These are phyloP conservation scores for Mycena vitilis DNA, from an alignment of 768 basidiomycete genomes.

Conservation along the genomic window DNA sequence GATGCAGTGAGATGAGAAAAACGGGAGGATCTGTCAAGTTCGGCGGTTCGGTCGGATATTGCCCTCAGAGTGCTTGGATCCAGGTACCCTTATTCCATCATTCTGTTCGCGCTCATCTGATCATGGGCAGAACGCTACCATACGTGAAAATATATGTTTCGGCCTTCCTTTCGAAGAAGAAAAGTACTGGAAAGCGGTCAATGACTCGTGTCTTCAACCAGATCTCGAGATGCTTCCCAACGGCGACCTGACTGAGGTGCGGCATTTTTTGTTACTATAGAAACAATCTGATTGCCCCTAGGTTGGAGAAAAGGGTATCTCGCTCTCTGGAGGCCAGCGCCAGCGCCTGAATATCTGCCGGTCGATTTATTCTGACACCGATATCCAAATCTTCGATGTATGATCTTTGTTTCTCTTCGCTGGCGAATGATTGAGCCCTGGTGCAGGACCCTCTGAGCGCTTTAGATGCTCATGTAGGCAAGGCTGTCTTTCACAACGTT, in stretches of 20 bases:
- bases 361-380: slow-evolving; percentile 86
- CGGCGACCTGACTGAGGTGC: slow-evolving; percentile 78
- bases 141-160: slow-evolving; percentile 91
- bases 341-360: slow-evolving; percentile 90
- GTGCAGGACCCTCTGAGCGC: slow-evolving; percentile 85
- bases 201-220: slow-evolving; percentile 81
- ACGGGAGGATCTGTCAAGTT: slow-evolving; percentile 75
- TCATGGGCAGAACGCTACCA: slow-evolving; percentile 73
- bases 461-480: slow-evolving; percentile 93
- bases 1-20: slow-evolving; percentile 73
- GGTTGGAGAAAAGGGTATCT: slow-evolving; percentile 72
- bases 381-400: slow-evolving; percentile 88
- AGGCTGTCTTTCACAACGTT: slow-evolving; percentile 87
- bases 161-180: slow-evolving; percentile 72
- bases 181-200: slow-evolving; percentile 84
- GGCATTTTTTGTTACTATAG: not conserved
- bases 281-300: not conserved
- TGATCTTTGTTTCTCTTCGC: slow-evolving; percentile 27
- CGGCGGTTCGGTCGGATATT: slow-evolving; percentile 84
- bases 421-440: not conserved
- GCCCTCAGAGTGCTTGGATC: slow-evolving; percentile 92
- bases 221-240: slow-evolving; percentile 83
- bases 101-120: slow-evolving; percentile 1
- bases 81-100: slow-evolving; percentile 56
- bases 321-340: slow-evolving; percentile 8